Base-by-base conservation (phyloP, 208 protist species). In the Eutreptiella sp. region DNA sequence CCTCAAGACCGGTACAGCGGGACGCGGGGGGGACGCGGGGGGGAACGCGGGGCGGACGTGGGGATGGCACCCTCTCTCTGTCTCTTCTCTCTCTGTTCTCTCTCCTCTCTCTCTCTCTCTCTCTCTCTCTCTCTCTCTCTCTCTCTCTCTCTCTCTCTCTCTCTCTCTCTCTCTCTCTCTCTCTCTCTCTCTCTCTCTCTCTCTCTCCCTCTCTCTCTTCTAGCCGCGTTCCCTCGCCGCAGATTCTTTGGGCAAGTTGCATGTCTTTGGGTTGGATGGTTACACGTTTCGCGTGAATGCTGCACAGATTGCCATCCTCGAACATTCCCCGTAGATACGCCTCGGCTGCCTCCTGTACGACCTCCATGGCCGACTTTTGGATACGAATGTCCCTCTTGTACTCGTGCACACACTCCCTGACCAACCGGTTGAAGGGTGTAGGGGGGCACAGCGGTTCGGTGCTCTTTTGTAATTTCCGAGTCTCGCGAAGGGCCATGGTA, bases 241-340 rank as follows among this genome's bases (percentile, higher is more conserved):
- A 87, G 54, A 99, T 97, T 55, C 94, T 85, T 53, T 94, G 66
- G 26, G 96, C 95, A 24, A 99, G 84, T 73, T 98, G 92, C 50
- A 99, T 89, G 68, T 99, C 97, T 77, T 97, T 97, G 41, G 92
- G 89, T 84, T 97, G 98, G 64, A 99, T 92, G 42, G 97, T 99
- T 1, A 99, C 97, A 50, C 93, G 82, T 76, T 97, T 96, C 50
- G 94, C 94, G 75, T 97, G 97, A 68, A 99, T 95, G 19, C 94
- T 96, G 84, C 94, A 95, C 14, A 96, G 77, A 69, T 96, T 96
- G 33, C 90, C 91, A 68, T 96, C 92, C 47, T 80, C 71, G 34
- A 97, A 87, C 5, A 97, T 58, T 19, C 68, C 76, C 21, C 93
- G 82, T 5, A 97, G 66, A 73, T 96, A 97, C n/a, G 75, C 63